Evolutionary conservation across 2,329 filamentous ascomycete genomes (phyloP), one percentile per base, ranked within the genome.

Genomic region (Botrytis aclada): DNA sequence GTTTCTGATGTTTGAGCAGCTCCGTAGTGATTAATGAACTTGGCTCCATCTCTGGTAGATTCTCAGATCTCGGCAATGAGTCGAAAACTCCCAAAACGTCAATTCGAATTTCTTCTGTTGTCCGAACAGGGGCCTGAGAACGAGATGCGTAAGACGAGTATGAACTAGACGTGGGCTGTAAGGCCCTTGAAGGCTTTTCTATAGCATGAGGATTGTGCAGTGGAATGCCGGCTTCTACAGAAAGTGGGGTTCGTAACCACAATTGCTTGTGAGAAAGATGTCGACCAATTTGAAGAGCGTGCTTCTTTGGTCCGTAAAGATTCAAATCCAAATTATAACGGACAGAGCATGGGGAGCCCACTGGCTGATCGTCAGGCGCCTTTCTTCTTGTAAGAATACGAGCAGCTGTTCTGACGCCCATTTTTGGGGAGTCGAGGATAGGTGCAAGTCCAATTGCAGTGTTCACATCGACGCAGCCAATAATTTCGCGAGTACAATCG

Each of bases 31-130:
- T 86, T 10, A 84, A 82, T 3, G 83, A 76, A 70, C 89, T 86
- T 0, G 93, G 87, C 6, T 95, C 90, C 83, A 91, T 89, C 76
- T 91, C 88, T 0, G 92, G 92, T 10, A 98, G 84, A 74, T 93
- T 89, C 72, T 97, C 92, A 16, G 87, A 90, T 77, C 90, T 90
- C 39, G 90, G 88, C 56, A 98, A 88, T 12, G 91, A 92, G 83
- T 98, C 94, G 78, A 99, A 97, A 80, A 98, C 93, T 60, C 89
- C 90, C 81, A 93, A 88, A 34, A 97, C 92, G 73, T 97, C 94
- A 75, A 89, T 90, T 16, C 92, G 91, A 74, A 97, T 92, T 82
- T 98, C 94, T 78, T 98, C 95, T 0, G 91, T 90, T 0, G 93
- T 95, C 45, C 93, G 88, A 65, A 80, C 82, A 54, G 78, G 77